These are phyloP conservation scores for Pseudonitzschia delicatissima DNA, from an alignment of 108 stramenopile genomes.

Conservation along the genomic window DNA sequence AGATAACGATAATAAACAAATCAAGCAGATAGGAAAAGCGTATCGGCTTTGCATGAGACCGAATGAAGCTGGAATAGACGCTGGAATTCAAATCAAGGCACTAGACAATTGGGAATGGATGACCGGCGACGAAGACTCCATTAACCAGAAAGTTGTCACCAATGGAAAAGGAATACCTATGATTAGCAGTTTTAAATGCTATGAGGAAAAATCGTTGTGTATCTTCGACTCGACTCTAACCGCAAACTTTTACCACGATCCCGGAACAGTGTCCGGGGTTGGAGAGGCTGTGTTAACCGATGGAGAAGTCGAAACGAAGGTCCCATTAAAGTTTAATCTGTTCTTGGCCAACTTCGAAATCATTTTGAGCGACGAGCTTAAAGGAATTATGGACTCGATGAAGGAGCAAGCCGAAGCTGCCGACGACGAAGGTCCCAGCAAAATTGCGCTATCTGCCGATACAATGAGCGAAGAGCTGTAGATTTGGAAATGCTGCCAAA, in stretches of 20 bases:
- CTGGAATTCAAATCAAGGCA: slow-evolving; percentile 18
- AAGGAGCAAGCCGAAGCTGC: no score
- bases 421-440: no score
- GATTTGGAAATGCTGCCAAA: no score
- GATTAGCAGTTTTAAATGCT: slow-evolving; percentile 11
- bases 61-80: slow-evolving; percentile 9
- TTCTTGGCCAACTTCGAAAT: slow-evolving; percentile 15
- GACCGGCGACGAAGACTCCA: neutral
- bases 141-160: slow-evolving; percentile 6
- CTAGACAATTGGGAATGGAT: slow-evolving; percentile 21
- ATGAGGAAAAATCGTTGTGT: slow-evolving; percentile 10
- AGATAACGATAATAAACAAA: neutral
- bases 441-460: no score
- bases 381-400: no score
- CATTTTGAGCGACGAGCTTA: slow-evolving; percentile 1
- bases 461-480: no score
- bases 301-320: neutral
- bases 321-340: slow-evolving; percentile 3
- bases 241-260: slow-evolving; percentile 15
- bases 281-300: slow-evolving; percentile 18
- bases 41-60: slow-evolving; percentile 22
- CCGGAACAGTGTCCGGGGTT: slow-evolving; percentile 11
- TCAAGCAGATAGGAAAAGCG: neutral
- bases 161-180: slow-evolving; percentile 13
- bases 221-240: slow-evolving; percentile 12